phyloP scores from a whole-genome alignment of 2,329 filamentous ascomycete genomes.

The Paecilomyces fulvus region DNA sequence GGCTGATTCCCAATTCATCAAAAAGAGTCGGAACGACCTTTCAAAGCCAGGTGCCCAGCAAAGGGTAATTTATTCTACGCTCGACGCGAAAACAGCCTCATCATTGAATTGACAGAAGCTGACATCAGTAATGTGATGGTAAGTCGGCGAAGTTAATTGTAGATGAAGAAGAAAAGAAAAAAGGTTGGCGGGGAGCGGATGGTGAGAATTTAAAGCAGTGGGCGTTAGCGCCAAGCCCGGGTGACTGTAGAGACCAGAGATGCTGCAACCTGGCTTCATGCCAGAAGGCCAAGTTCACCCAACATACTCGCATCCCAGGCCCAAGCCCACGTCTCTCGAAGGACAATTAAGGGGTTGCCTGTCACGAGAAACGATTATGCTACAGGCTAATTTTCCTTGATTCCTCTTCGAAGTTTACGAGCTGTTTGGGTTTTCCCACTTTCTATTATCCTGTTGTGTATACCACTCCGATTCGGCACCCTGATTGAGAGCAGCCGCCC shows the following conservation, averaged over 20 bases:
- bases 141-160: conserved; percentile 45
- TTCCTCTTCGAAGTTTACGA: conserved; percentile 11
- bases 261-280: conserved; percentile 41
- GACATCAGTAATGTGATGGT: conserved; percentile 52
- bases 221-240: conserved; percentile 21
- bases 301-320: conserved; percentile 22
- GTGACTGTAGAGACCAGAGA: conserved; percentile 22
- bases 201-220: conserved; percentile 18
- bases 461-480: conserved; percentile 5
- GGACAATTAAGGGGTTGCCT: conserved; percentile 22
- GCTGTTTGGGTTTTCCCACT: not conserved
- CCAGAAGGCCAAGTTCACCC: conserved; percentile 24
- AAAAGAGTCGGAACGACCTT: conserved; percentile 52
- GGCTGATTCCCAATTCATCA: conserved; percentile 65
- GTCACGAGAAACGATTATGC: conserved; percentile 23
- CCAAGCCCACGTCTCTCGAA: conserved; percentile 20
- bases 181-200: conserved; percentile 20
- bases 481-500: conserved; percentile 9
- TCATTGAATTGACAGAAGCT: conserved; percentile 42
- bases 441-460: not conserved
- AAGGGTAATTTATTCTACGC: conserved; percentile 58
- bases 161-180: conserved; percentile 33
- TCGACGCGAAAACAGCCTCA: conserved; percentile 60
- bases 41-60: conserved; percentile 65
- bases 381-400: conserved; percentile 15